These are phyloP conservation scores for Amphicarpaea edgeworthii DNA, from an alignment of 306 rosid species.

Conservation along the genomic window DNA sequence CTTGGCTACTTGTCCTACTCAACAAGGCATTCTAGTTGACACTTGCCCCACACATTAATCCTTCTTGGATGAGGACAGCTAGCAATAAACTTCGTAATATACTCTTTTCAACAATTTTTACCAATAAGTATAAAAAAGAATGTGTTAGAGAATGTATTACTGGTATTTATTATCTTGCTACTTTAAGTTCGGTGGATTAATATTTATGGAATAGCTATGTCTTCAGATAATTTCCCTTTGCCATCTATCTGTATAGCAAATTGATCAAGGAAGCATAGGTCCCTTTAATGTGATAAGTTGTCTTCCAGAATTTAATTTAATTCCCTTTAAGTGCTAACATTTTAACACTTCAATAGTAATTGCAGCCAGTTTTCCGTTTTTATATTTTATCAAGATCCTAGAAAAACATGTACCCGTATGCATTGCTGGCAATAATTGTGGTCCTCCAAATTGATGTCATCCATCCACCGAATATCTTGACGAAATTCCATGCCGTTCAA, in stretches of 20 bases:
- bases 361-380: background rate
- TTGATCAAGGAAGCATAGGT: background rate
- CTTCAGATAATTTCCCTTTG: conserved; percentile 4
- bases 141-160: background rate
- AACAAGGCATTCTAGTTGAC: conserved; percentile 50
- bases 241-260: background rate
- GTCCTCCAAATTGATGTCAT: background rate
- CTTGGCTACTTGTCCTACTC: conserved; percentile 80
- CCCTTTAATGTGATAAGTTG: background rate
- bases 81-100: background rate
- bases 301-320: background rate
- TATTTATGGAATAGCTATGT: background rate
- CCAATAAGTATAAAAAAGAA: background rate
- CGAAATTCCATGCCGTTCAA: background rate
- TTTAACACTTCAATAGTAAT: background rate
- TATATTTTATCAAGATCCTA: background rate
- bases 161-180: background rate
- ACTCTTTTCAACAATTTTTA: background rate
- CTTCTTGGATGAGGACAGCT: background rate
- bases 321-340: background rate
- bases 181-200: background rate
- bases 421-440: background rate
- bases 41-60: conserved; percentile 60
- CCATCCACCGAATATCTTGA: background rate
- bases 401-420: background rate